Evolutionary conservation across 345 rosid species (phyloP), one percentile per base, ranked within the genome.

Genomic region (Salix suchowensis): DNA sequence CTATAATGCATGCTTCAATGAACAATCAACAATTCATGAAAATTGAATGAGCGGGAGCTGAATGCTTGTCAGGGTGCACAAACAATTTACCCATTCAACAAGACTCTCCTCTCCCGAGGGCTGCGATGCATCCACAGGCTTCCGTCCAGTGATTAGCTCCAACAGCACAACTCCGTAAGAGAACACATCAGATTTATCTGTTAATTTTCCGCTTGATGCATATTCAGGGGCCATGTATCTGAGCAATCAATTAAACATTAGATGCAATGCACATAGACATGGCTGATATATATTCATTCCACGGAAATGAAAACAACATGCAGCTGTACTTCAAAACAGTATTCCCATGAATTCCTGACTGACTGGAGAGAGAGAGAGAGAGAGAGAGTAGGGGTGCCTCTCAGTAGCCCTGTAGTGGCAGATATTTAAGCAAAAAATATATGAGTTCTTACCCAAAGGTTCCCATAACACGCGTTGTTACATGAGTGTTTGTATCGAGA

Each of bases 151-250:
- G 78, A 95, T 86, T 71, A 95, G 89, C 88, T 95, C 99, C 82
- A 95, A 83, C 79, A 95, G 89, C 84, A 95, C 96, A 72, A 95
- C 98, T 52, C 99, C 99, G 48, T 84, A 95, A 1, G 98, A 95
- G 90, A 86, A 93, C 2, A 95, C 96, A 75, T 95, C 98, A 67
- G 98, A 95, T 85, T 95, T 93, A 82, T 95, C 98, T 0, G 98
- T 93, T 84, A 95, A 81, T 84, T 93, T 95, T 30, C 99, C 99
- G 78, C 96, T 95, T 76, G 94, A 85, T 85, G 97, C 99, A 88
- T 95, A 95, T 82, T 95, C 99, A 73, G 97, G 98, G 82, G 99
- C 99, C 94, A 95, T 84, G 82, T 95, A 95, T 80, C 99, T 95
- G 89, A 69, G 81, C 65, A 50, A 74, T 75, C 66, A 81, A 37